Evolutionary conservation across 306 rosid genomes (phyloP).

Genomic region (Fragaria vesca): DNA sequence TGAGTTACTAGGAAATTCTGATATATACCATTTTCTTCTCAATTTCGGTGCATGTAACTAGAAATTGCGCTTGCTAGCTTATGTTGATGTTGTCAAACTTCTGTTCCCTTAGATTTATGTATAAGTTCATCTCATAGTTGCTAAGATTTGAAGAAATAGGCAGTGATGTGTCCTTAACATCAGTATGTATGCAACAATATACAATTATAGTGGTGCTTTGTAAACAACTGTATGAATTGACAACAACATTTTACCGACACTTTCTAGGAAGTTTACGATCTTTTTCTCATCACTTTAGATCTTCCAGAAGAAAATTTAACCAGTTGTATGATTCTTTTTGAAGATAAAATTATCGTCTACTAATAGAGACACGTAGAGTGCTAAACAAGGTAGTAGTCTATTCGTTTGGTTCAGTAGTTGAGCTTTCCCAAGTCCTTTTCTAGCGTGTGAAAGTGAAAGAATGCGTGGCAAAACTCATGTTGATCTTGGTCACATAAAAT

Average conservation of each 20-base stretch:
- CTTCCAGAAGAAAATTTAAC: not conserved
- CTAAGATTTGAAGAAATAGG: not conserved
- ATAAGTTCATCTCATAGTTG: not conserved
- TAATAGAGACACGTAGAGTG: not conserved
- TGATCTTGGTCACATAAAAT: conserved; percentile 2
- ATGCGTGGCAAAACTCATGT: conserved; percentile 3
- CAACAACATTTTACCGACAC: not conserved
- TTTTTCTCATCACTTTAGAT: not conserved
- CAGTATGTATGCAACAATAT: not conserved
- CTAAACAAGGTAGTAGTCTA: not conserved
- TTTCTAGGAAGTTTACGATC: not conserved
- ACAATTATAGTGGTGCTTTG: not conserved
- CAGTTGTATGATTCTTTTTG: not conserved
- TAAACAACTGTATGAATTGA: not conserved
- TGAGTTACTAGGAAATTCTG: not conserved
- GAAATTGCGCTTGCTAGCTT: not conserved
- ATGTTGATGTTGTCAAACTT: not conserved
- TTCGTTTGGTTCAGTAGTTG: not conserved
- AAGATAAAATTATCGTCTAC: not conserved
- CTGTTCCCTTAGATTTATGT: not conserved
- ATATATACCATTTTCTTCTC: not conserved
- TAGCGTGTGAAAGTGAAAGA: not conserved
- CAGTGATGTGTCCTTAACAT: not conserved
- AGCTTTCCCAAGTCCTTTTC: not conserved
- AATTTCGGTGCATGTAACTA: not conserved